phyloP scores from a whole-genome alignment of 1,284 basidiomycete genomes.

The Tylopilus orsonianus region DNA sequence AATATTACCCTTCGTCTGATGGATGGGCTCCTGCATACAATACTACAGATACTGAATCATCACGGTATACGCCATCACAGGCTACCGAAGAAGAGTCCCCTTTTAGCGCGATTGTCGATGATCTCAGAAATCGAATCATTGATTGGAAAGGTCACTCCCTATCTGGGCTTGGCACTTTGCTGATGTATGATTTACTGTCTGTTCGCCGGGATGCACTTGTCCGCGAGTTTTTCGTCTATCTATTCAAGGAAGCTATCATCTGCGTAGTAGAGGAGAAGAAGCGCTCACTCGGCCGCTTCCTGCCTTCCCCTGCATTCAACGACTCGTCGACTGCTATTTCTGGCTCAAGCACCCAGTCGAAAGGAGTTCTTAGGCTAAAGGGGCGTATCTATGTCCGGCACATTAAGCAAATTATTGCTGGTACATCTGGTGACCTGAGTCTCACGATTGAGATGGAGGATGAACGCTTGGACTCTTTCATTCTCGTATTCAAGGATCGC shows the following conservation, averaged over 20 bases:
- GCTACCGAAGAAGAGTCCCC: conserved; percentile 58
- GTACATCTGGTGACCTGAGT: conserved; percentile 77
- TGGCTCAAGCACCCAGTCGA: conserved; percentile 45
- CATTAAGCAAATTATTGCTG: conserved; percentile 83
- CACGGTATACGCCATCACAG: conserved; percentile 25
- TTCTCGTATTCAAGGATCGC: conserved; percentile 91
- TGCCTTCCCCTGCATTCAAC: conserved; percentile 55
- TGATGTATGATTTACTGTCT: conserved; percentile 88
- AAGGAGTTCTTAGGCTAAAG: conserved; percentile 85
- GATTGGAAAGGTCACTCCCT: conserved; percentile 94
- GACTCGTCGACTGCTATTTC: conserved; percentile 47
- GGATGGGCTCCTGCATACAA: conserved; percentile 31
- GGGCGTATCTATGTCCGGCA: conserved; percentile 94
- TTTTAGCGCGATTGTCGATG: conserved; percentile 80
- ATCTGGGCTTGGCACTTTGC: conserved; percentile 81
- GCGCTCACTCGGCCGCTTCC: conserved; percentile 68
- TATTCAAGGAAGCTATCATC: conserved; percentile 95
- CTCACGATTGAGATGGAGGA: conserved; percentile 96
- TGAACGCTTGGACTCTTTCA: conserved; percentile 88
- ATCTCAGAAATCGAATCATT: conserved; percentile 83
- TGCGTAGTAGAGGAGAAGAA: conserved; percentile 96
- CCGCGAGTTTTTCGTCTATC: conserved; percentile 91
- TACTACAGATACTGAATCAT: conserved; percentile 25
- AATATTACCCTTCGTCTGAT: conserved; percentile 36
- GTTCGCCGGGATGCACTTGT: conserved; percentile 86